phyloP scores from a whole-genome alignment of 2,329 filamentous ascomycete genomes.

The Penicillium sp. region DNA sequence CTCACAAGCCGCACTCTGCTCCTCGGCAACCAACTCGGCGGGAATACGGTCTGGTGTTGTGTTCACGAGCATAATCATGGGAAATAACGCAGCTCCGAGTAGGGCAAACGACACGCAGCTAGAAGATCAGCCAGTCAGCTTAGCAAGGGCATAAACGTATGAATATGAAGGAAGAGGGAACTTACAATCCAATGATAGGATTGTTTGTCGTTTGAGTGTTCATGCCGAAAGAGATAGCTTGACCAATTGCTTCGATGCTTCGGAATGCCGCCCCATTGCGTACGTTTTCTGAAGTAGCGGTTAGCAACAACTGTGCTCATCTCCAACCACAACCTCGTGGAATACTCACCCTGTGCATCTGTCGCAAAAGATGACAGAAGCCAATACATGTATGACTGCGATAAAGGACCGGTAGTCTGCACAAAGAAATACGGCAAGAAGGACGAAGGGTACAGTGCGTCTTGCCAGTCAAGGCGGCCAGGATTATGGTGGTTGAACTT shows the following conservation, averaged over 20 bases:
- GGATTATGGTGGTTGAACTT: constrained; percentile 39
- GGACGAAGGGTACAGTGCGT: constrained; percentile 39
- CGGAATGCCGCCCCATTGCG: constrained; percentile 43
- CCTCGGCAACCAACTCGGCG: constrained; percentile 38
- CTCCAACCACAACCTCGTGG: background rate
- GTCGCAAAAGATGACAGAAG: constrained; percentile 43
- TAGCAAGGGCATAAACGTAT: background rate
- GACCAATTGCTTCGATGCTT: constrained; percentile 41
- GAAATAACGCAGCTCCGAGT: constrained; percentile 33
- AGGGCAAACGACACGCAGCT: constrained; percentile 41
- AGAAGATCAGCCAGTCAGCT: background rate
- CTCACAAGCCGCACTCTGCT: constrained; percentile 20
- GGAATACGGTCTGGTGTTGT: constrained; percentile 40
- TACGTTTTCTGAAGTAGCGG: constrained; percentile 33
- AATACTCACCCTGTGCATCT: constrained; percentile 35
- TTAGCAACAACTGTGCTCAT: background rate
- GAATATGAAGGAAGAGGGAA: constrained; percentile 1
- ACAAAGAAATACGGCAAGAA: constrained; percentile 50
- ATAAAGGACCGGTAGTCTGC: constrained; percentile 43
- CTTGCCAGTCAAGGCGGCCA: constrained; percentile 47
- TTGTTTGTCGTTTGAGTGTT: constrained; percentile 40
- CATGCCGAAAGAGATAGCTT: constrained; percentile 43
- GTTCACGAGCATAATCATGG: constrained; percentile 41
- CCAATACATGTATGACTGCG: constrained; percentile 47
- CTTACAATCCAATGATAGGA: constrained; percentile 41